Evolutionary conservation across 2,329 filamentous ascomycete genomes (phyloP), one percentile per base, ranked within the genome.

Genomic region (Cladophialophora bantiana): DNA sequence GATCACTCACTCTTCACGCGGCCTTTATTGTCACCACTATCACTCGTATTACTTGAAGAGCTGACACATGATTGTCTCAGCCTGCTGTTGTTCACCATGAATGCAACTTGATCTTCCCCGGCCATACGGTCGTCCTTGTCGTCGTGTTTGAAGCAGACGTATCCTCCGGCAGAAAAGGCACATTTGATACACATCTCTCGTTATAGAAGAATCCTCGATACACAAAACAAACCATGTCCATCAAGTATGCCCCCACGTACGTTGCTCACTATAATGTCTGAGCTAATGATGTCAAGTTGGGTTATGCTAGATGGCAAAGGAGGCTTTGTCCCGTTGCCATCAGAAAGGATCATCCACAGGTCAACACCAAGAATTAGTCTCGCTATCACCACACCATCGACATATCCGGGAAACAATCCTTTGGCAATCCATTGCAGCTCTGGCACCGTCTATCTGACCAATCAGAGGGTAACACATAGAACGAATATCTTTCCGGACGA

Each of bases 281-380:
- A 71, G 74, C 31, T 65, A 74, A 1, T 79, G 76, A 77, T 78
- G 76, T 75, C 60, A 59, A 92, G 89, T 78, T 97, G 94, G 94
- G 94, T 97, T 54, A 97, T 97, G 94, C 88, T 96, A 75, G 88
- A 90, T 75, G 86, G 90, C 75, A 77, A 78, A 57, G 81, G 85
- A 68, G 88, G 90, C 66, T 95, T 97, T 79, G 90, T 96, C 76
- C 92, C 90, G 75, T 87, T 97, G 55, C 91, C 92, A 53, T 89
- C 90, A 76, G 94, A 98, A 82, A 89, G 89, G 73, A 89, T 92
- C 69, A 85, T 96, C 67, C 92, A 91, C 79, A 90, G 88, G 72
- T 93, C 93, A 54, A 90, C 92, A 64, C 88, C 90, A 59, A 89
- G 94, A 71, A 93, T 94, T 74, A 88, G 86, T 71, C 84, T 97